A percentile compares a stretch with the other conserved stretches of the same genome.
These are phyloP conservation scores for Kazachstania kunashirensis DNA, from an alignment of 805 yeast species.

Conservation along the genomic window DNA sequence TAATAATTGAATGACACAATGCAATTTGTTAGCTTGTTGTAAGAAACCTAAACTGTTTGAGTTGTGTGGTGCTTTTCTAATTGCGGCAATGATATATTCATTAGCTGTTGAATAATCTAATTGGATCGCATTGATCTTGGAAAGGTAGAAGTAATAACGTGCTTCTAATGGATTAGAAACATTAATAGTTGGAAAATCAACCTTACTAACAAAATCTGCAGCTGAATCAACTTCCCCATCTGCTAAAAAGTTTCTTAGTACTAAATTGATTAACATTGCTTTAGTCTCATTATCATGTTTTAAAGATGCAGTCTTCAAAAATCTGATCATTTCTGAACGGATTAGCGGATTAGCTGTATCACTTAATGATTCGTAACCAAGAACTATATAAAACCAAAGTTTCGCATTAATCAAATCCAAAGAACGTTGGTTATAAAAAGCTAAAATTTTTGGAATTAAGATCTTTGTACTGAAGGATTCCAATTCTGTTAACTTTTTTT, in stretches of 20 bases:
- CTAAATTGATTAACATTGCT: constrained; percentile 76
- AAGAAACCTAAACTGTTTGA: constrained; percentile 74
- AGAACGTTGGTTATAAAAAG: constrained; percentile 65
- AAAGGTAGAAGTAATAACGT: constrained; percentile 81
- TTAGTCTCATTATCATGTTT: constrained; percentile 90
- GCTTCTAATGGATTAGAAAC: constrained; percentile 85
- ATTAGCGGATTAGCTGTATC: constrained; percentile 27
- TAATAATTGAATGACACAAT: constrained; percentile 77
- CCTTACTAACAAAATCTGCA: constrained; percentile 76
- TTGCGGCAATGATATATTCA: constrained; percentile 86
- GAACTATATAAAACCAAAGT: constrained; percentile 82
- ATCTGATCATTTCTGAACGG: constrained; percentile 60
- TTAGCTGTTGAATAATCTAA: constrained; percentile 85
- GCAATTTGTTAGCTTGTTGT: constrained; percentile 81
- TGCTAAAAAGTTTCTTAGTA: constrained; percentile 69
- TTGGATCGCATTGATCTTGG: constrained; percentile 86
- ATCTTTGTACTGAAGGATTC: constrained; percentile 45
- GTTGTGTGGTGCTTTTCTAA: constrained; percentile 93
- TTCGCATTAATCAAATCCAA: constrained; percentile 82
- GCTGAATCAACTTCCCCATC: constrained; percentile 82
- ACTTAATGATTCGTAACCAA: constrained; percentile 57
- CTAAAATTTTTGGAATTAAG: constrained; percentile 40
- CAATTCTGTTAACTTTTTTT: constrained; percentile 38
- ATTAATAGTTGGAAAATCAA: constrained; percentile 67
- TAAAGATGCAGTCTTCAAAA: constrained; percentile 78